phyloP scores from a whole-genome alignment of 2,329 filamentous ascomycete genomes.

The Hypoxylon sp. region DNA sequence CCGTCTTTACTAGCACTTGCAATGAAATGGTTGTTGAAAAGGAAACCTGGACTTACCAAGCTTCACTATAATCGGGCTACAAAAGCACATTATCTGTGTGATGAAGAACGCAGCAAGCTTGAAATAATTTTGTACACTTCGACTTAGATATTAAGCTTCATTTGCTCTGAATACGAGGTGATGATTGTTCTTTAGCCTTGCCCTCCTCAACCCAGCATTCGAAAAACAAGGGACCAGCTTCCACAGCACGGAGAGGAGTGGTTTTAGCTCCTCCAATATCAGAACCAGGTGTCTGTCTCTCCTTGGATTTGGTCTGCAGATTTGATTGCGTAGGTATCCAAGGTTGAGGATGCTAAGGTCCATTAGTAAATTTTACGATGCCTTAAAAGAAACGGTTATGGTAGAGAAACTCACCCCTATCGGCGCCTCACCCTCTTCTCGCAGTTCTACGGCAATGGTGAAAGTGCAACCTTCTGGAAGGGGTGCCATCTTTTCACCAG shows the following conservation, averaged over 20 bases:
- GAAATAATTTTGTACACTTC: background rate
- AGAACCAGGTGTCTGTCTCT: constrained; percentile 50
- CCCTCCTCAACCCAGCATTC: constrained; percentile 76
- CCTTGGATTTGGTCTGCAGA: constrained; percentile 57
- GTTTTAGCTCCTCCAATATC: constrained; percentile 59
- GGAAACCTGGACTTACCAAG: constrained; percentile 10
- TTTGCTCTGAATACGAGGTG: constrained; percentile 32
- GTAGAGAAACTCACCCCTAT: constrained; percentile 64
- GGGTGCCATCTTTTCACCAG: constrained; percentile 67
- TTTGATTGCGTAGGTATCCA: constrained; percentile 70
- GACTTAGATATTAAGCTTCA: constrained; percentile 9
- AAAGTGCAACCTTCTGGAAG: constrained; percentile 78
- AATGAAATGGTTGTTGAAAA: constrained; percentile 3
- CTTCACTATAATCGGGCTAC: background rate
- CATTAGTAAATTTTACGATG: constrained; percentile 9
- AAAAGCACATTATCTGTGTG: background rate
- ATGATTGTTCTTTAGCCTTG: constrained; percentile 56
- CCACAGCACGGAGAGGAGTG: constrained; percentile 66
- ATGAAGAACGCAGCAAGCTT: background rate
- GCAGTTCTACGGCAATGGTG: constrained; percentile 80
- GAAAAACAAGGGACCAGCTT: constrained; percentile 71
- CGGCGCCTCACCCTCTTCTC: constrained; percentile 69
- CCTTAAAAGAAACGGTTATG: background rate
- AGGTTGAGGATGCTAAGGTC: constrained; percentile 67
- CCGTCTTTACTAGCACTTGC: constrained; percentile 17